phyloP scores from a whole-genome alignment of 78 protist species.

The Dictyostelium capitatum region DNA sequence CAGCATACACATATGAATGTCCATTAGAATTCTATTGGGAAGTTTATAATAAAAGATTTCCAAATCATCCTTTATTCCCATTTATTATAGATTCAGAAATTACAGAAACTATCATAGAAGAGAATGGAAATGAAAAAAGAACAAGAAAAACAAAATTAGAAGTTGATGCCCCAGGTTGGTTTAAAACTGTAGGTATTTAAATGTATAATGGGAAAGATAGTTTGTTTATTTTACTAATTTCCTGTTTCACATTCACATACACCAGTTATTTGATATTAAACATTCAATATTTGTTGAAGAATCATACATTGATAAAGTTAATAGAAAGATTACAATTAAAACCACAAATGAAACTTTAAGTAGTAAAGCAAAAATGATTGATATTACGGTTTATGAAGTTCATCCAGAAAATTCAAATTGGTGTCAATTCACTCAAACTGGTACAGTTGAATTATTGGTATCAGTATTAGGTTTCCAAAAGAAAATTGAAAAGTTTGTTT shows the following conservation, averaged over 20 bases:
- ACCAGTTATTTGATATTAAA: slow-evolving; percentile 66
- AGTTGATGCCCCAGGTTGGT: slow-evolving; percentile 82
- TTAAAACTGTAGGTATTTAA: slow-evolving; percentile 46
- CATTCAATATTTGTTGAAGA: slow-evolving; percentile 72
- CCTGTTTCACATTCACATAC: not conserved
- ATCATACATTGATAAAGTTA: slow-evolving; percentile 34
- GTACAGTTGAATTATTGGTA: slow-evolving; percentile 57
- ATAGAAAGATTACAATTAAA: slow-evolving; percentile 48
- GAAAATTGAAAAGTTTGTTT: slow-evolving; percentile 63
- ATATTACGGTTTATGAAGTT: slow-evolving; percentile 62
- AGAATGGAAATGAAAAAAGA: slow-evolving; percentile 51
- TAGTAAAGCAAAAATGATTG: slow-evolving; percentile 38
- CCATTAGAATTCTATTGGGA: slow-evolving; percentile 40
- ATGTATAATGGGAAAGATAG: not conserved
- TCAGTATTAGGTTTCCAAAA: slow-evolving; percentile 78
- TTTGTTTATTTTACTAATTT: not conserved
- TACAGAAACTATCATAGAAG: not conserved
- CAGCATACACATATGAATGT: slow-evolving; percentile 71
- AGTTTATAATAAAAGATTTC: slow-evolving; percentile 56
- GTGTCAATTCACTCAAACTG: slow-evolving; percentile 79
- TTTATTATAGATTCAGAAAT: slow-evolving; percentile 74
- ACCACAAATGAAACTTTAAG: slow-evolving; percentile 71
- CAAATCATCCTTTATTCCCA: slow-evolving; percentile 64
- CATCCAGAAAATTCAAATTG: slow-evolving; percentile 73
- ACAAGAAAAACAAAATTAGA: slow-evolving; percentile 69